Evolutionary conservation across 1,139 yeast species (phyloP).

Genomic region (Diutina siamensis): DNA sequence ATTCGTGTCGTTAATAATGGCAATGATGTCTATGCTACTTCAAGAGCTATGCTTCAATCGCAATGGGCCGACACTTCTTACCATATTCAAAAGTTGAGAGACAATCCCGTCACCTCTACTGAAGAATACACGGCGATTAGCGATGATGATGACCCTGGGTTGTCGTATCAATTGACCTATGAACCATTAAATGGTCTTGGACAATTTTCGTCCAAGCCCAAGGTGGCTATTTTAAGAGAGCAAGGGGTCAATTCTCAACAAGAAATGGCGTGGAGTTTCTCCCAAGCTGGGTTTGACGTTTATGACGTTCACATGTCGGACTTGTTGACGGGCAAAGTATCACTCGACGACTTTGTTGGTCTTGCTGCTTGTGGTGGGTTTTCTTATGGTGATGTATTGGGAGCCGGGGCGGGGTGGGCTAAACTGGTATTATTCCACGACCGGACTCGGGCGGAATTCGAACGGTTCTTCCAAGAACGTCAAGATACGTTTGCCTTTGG

Average conservation of each 20-base stretch:
- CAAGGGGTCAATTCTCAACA: conserved; percentile 98
- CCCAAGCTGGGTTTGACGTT: conserved; percentile 86
- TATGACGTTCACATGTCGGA: conserved; percentile 98
- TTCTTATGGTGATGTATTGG: conserved; percentile 97
- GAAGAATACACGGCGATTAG: conserved; percentile 68
- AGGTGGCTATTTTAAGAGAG: conserved; percentile 93
- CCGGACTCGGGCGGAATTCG: conserved; percentile 64
- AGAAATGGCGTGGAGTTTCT: conserved; percentile 98
- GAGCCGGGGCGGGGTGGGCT: conserved; percentile 99
- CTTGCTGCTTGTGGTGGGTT: conserved; percentile 99
- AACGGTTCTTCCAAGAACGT: conserved; percentile 73
- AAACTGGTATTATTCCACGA: conserved; percentile 88
- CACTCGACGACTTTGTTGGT: conserved; percentile 79
- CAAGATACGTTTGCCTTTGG: conserved; percentile 95
- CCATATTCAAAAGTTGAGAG: conserved; percentile 84
- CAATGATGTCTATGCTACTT: conserved; percentile 29
- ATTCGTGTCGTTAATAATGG: conserved; percentile 36
- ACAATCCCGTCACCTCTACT: conserved; percentile 82
- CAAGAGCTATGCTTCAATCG: conserved; percentile 68
- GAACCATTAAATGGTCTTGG: conserved; percentile 15
- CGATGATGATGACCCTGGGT: conserved; percentile 87
- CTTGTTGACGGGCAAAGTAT: conserved; percentile 58
- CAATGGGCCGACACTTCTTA: conserved; percentile 86
- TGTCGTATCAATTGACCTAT: conserved; percentile 67
- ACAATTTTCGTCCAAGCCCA: conserved; percentile 12